Evolutionary conservation across 371 early-diverging fungal species (phyloP).

Genomic region (Mortierella sp.): DNA sequence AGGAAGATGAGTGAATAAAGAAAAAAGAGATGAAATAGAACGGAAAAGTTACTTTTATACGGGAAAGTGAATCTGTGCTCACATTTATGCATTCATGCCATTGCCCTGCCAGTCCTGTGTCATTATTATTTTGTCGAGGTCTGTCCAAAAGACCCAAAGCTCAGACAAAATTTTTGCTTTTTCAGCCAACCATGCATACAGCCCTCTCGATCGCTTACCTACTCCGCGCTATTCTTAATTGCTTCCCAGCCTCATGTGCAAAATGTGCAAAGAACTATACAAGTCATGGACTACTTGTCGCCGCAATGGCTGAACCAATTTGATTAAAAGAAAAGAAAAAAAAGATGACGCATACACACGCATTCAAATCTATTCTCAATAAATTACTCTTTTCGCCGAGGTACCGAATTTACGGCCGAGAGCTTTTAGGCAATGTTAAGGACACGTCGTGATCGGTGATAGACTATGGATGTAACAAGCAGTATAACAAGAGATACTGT

Average conservation of each 20-base stretch:
- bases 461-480: background rate
- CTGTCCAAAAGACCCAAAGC: background rate
- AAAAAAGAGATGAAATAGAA: background rate
- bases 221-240: constrained; percentile 3
- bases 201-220: constrained; percentile 13
- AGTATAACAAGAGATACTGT: background rate
- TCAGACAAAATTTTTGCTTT: constrained; percentile 4
- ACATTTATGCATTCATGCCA: background rate
- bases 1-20: background rate
- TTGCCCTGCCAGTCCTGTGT: too few relatives aligned
- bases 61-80: background rate
- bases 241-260: background rate
- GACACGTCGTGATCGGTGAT: background rate
- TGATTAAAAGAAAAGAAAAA: too few relatives aligned
- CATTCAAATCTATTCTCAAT: background rate
- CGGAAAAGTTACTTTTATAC: background rate
- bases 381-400: background rate
- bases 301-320: background rate
- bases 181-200: background rate
- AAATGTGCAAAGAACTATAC: too few relatives aligned
- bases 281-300: background rate
- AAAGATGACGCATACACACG: background rate
- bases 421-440: background rate
- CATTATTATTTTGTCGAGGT: background rate
- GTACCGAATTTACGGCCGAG: too few relatives aligned